A percentile compares a stretch with the other conserved stretches of the same genome.
phyloP scores from a whole-genome alignment of 2,329 filamentous ascomycete genomes.

The Capronia coronata region DNA sequence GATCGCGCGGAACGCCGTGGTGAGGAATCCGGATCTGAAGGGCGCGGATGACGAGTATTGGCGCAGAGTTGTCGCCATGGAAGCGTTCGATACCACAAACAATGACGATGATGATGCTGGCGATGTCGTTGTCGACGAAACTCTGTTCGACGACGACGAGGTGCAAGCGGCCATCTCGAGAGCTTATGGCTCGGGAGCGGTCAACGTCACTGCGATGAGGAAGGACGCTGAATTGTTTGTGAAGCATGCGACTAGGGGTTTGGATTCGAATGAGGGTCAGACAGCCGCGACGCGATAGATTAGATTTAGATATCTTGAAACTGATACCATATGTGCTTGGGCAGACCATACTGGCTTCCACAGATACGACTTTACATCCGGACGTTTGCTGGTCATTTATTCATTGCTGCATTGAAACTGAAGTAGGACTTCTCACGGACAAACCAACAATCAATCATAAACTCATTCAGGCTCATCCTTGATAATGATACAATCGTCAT shows the following conservation, averaged over 20 bases:
- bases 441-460: too few relatives aligned
- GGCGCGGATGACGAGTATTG: constrained; percentile 66
- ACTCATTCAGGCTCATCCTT: constrained; percentile 26
- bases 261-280: constrained; percentile 31
- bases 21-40: constrained; percentile 66
- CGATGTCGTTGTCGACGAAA: constrained; percentile 56
- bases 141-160: constrained; percentile 64
- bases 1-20: constrained; percentile 71
- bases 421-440: too few relatives aligned
- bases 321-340: too few relatives aligned
- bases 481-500: constrained; percentile 28
- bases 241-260: constrained; percentile 36
- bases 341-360: too few relatives aligned
- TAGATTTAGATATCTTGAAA: too few relatives aligned
- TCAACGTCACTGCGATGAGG: constrained; percentile 39
- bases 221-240: constrained; percentile 42
- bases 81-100: too few relatives aligned
- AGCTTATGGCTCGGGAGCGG: constrained; percentile 53
- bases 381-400: too few relatives aligned
- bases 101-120: too few relatives aligned
- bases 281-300: too few relatives aligned
- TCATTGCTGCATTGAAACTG: too few relatives aligned
- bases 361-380: too few relatives aligned
- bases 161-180: constrained; percentile 59
- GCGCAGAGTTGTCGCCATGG: constrained; percentile 58